Conservation (phyloP, 768 basidiomycete genomes). For the Lyophyllum decastes region DNA sequence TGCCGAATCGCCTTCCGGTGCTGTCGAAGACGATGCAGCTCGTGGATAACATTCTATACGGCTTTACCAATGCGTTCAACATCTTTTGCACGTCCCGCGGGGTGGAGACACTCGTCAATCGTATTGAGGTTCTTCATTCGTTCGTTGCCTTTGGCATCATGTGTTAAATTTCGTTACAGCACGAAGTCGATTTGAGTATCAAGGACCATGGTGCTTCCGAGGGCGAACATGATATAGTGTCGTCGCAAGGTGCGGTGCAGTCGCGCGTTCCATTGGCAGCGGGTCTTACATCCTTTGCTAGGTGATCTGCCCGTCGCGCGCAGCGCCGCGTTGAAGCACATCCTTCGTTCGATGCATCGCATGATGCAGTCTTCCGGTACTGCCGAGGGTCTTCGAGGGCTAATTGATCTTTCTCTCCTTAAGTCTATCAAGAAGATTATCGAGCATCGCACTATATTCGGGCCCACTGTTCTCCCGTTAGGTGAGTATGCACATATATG, state of each 20-base stretch:
- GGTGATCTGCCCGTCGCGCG: conserved; percentile 76
- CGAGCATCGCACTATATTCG: conserved; percentile 79
- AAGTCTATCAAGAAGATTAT: conserved; percentile 88
- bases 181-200: conserved; percentile 69
- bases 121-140: conserved; percentile 71
- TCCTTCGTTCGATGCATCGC: conserved; percentile 89
- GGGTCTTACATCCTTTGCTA: conserved; percentile 22
- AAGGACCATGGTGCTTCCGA: conserved; percentile 50
- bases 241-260: conserved; percentile 50
- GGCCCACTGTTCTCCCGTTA: conserved; percentile 81
- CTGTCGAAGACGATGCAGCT: conserved; percentile 91
- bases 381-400: conserved; percentile 89
- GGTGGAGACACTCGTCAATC: conserved; percentile 79
- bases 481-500: conserved; percentile 46
- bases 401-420: conserved; percentile 88
- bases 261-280: not conserved
- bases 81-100: conserved; percentile 85
- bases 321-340: conserved; percentile 84
- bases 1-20: conserved; percentile 67
- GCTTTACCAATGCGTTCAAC: conserved; percentile 84
- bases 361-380: conserved; percentile 98
- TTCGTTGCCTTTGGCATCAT: not conserved
- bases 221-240: conserved; percentile 45
- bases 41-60: conserved; percentile 90
- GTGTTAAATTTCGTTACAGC: conserved; percentile 33